A percentile compares a stretch with the other conserved stretches of the same genome.
These are phyloP conservation scores for Candida awuae DNA, from an alignment of 805 yeast species.

Conservation along the genomic window DNA sequence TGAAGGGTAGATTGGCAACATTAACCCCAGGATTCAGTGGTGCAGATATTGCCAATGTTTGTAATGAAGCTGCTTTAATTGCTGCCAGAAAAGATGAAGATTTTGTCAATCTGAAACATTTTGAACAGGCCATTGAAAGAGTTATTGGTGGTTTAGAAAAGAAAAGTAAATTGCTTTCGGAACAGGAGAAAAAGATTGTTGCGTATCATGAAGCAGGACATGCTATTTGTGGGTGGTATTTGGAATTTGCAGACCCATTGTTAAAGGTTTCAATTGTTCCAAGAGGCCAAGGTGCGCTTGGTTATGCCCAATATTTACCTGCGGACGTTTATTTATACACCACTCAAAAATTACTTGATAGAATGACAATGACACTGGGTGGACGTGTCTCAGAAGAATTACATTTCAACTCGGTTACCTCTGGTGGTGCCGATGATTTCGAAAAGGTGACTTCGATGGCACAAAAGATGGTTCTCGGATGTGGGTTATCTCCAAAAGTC, in stretches of 20 bases:
- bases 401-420: slow-evolving; percentile 78
- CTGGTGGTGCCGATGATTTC: slow-evolving; percentile 91
- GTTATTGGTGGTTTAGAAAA: slow-evolving; percentile 92
- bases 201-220: slow-evolving; percentile 97
- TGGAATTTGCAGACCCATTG: slow-evolving; percentile 82
- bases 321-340: slow-evolving; percentile 77
- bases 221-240: slow-evolving; percentile 92
- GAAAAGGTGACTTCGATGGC: slow-evolving; percentile 88
- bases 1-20: slow-evolving; percentile 81
- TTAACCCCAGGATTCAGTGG: slow-evolving; percentile 94
- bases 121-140: slow-evolving; percentile 89
- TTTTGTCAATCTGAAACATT: slow-evolving; percentile 59
- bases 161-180: slow-evolving; percentile 68
- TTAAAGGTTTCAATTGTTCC: slow-evolving; percentile 92
- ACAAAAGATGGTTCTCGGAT: slow-evolving; percentile 75
- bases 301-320: slow-evolving; percentile 93
- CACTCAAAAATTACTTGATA: slow-evolving; percentile 65
- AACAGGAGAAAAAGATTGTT: slow-evolving; percentile 75
- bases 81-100: slow-evolving; percentile 75
- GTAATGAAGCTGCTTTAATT: slow-evolving; percentile 89
- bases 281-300: slow-evolving; percentile 89
- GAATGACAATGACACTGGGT: slow-evolving; percentile 92
- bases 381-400: slow-evolving; percentile 90
- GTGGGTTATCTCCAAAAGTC: slow-evolving; percentile 80
- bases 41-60: slow-evolving; percentile 91